Percentiles rank a stretch among this genome's conserved stretches.
Evolutionary conservation across 2,329 filamentous ascomycete genomes (phyloP).

Genomic region (Balansia obtecta): DNA sequence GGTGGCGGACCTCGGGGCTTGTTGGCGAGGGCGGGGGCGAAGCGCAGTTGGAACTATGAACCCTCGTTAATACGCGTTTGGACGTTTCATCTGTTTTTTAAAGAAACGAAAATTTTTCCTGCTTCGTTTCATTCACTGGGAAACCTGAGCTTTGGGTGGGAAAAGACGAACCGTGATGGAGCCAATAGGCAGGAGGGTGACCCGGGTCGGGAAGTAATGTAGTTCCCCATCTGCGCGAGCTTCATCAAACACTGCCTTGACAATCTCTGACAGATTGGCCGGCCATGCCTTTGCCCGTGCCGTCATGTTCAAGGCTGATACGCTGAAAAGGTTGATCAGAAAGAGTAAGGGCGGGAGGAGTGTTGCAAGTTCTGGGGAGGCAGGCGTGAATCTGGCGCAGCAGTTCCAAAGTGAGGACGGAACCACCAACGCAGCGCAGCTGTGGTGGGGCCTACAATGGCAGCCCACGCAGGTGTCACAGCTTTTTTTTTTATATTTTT

Average conservation of each 20-base stretch:
- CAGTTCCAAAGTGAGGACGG: too few relatives aligned
- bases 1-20: slow-evolving; percentile 44
- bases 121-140: not conserved
- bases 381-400: too few relatives aligned
- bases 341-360: too few relatives aligned
- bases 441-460: too few relatives aligned
- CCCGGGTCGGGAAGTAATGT: slow-evolving; percentile 42
- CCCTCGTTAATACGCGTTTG: not conserved
- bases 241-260: slow-evolving; percentile 34
- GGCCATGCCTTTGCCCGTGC: slow-evolving; percentile 16
- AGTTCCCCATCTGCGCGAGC: slow-evolving; percentile 36
- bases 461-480: too few relatives aligned
- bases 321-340: not conserved
- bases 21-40: slow-evolving; percentile 53
- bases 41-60: slow-evolving; percentile 57
- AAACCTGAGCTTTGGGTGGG: not conserved
- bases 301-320: not conserved
- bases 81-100: not conserved
- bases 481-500: too few relatives aligned
- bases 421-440: too few relatives aligned
- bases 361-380: too few relatives aligned
- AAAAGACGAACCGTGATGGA: slow-evolving; percentile 28
- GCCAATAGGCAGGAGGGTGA: slow-evolving; percentile 31
- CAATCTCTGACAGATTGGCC: slow-evolving; percentile 36
- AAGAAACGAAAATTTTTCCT: too few relatives aligned